Percentiles rank a stretch among this genome's conserved stretches.
Conservation (phyloP, 2,329 filamentous ascomycete genomes). For the Sordariomycetes sp. region DNA sequence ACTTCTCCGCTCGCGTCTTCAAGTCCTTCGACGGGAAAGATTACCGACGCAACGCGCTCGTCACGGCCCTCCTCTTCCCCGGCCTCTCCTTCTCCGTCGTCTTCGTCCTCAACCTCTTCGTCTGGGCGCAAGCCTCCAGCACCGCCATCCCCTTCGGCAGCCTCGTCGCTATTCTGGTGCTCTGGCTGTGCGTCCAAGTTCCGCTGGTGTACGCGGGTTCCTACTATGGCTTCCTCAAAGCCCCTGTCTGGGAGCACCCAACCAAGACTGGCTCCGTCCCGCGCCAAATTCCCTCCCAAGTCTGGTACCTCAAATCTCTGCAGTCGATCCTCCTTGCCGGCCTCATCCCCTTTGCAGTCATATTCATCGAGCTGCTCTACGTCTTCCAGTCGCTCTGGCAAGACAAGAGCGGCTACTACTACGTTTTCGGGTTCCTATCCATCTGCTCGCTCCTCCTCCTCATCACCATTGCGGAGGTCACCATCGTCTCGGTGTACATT, state of each 20-base stretch:
- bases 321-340: constrained; percentile 64
- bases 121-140: constrained; percentile 83
- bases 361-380: constrained; percentile 81
- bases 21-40: constrained; percentile 70
- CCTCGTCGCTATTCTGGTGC: constrained; percentile 58
- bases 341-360: constrained; percentile 74
- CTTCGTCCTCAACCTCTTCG: constrained; percentile 78
- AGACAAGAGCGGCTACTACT: constrained; percentile 87
- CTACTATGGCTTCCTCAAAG: constrained; percentile 63
- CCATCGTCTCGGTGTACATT: constrained; percentile 73
- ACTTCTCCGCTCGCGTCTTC: constrained; percentile 77
- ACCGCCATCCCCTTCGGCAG: constrained; percentile 81
- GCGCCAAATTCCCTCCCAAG: constrained; percentile 59
- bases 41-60: constrained; percentile 66
- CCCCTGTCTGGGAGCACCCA: constrained; percentile 68
- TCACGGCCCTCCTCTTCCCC: constrained; percentile 71
- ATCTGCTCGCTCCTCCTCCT: constrained; percentile 65
- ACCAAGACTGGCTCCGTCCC: constrained; percentile 65
- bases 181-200: constrained; percentile 82
- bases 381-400: constrained; percentile 84
- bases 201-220: constrained; percentile 76
- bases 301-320: constrained; percentile 64
- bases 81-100: constrained; percentile 66
- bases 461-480: constrained; percentile 73
- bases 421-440: constrained; percentile 79